A percentile compares a stretch with the other conserved stretches of the same genome.
Conservation (phyloP, 192 early-diverging fungal species). For the Cladochytrium replicatum region DNA sequence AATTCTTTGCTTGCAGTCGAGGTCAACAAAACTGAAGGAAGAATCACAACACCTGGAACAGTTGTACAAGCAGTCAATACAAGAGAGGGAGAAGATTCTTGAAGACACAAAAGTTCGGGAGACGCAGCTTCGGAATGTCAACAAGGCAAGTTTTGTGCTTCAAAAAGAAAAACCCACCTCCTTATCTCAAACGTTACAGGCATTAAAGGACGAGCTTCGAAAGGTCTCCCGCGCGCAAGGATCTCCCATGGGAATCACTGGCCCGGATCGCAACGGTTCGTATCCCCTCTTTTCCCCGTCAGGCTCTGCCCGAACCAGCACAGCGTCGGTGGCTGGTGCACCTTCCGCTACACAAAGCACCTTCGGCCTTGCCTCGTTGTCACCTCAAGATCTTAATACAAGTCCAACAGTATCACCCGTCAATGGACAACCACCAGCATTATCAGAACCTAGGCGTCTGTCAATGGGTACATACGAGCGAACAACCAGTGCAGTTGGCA, state of each 20-base stretch:
- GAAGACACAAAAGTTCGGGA: constrained; percentile 61
- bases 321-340: constrained; percentile 13
- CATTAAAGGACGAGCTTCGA: constrained; percentile 68
- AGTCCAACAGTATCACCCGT: no score
- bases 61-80: constrained; percentile 9
- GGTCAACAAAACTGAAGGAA: constrained; percentile 31
- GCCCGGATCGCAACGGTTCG: background rate
- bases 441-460: background rate
- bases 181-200: constrained; percentile 25
- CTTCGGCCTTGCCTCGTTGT: background rate
- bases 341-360: constrained; percentile 10
- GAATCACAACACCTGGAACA: constrained; percentile 5
- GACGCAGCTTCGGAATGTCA: constrained; percentile 54
- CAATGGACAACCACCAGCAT: no score
- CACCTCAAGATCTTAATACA: background rate
- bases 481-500: background rate
- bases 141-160: constrained; percentile 44
- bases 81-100: constrained; percentile 41
- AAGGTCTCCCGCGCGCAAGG: constrained; percentile 41
- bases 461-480: background rate
- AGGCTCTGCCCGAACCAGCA: constrained; percentile 16
- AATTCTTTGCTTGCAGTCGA: constrained; percentile 21
- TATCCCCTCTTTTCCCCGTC: constrained; percentile 5
- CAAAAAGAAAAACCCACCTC: background rate
- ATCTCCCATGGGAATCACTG: background rate